Conservation (phyloP, 164 flowering plant species). For the Chimonanthus praecox region DNA sequence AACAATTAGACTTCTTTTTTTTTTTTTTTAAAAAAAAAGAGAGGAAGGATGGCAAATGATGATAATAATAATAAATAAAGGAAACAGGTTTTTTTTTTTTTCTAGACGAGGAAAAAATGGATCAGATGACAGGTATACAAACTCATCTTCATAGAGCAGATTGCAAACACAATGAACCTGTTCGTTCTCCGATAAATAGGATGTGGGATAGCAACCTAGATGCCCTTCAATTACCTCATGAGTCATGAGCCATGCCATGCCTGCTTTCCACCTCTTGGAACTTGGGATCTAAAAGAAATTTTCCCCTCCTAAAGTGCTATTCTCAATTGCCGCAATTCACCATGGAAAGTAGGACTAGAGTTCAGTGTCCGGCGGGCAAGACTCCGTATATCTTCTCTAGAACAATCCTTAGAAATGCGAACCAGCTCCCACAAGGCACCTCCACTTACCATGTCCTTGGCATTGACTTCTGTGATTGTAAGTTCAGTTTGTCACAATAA, state of each 20-base stretch:
- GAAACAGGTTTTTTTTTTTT: too few species aligned
- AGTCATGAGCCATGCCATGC: neutral
- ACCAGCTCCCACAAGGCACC: constrained; percentile 96
- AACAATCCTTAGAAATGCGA: constrained; percentile 80
- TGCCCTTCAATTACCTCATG: too few species aligned
- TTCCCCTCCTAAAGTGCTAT: constrained; percentile 25
- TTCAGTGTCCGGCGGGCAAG: constrained; percentile 64
- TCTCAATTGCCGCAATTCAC: constrained; percentile 63
- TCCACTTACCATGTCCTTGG: constrained; percentile 74
- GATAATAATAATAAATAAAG: neutral
- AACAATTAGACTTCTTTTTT: neutral
- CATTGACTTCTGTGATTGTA: constrained; percentile 60
- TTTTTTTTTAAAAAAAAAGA: too few species aligned
- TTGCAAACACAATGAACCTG: neutral
- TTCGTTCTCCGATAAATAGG: neutral
- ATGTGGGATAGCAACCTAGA: neutral
- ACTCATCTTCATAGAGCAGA: neutral
- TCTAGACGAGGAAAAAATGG: neutral
- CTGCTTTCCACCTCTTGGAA: neutral
- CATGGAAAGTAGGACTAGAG: constrained; percentile 63
- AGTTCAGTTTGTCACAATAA: neutral
- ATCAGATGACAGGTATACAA: neutral
- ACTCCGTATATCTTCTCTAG: constrained; percentile 77
- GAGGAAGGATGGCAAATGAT: neutral
- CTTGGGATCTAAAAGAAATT: neutral